A percentile compares a stretch with the other conserved stretches of the same genome.
Conservation (phyloP, 371 early-diverging fungal species). For the Lichtheimia ornata region DNA sequence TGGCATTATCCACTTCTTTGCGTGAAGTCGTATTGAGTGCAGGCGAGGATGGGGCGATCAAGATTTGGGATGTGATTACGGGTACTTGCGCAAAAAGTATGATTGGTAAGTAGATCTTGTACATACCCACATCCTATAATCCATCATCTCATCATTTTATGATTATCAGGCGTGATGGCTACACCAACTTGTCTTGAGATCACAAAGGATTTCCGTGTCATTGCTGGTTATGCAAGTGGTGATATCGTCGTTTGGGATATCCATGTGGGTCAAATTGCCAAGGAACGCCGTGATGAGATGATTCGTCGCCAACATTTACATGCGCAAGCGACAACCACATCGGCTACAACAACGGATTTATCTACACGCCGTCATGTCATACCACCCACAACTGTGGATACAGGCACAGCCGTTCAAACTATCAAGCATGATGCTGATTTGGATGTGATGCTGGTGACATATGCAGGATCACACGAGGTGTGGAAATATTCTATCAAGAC, state of each 20-base stretch:
- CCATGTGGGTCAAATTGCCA: slow-evolving; percentile 20
- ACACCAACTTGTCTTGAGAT: slow-evolving; percentile 29
- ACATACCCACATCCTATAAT: not conserved
- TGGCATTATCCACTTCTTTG: slow-evolving; percentile 26
- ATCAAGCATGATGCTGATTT: slow-evolving; percentile 31
- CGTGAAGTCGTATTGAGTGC: slow-evolving; percentile 43
- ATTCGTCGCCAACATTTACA: slow-evolving; percentile 1
- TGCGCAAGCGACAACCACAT: not conserved
- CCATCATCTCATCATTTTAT: not conserved
- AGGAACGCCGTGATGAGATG: slow-evolving; percentile 12
- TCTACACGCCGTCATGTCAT: slow-evolving; percentile 19
- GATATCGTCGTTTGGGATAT: slow-evolving; percentile 39
- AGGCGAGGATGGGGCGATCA: slow-evolving; percentile 40
- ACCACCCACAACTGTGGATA: slow-evolving; percentile 12
- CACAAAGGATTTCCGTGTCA: slow-evolving; percentile 23
- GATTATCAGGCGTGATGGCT: slow-evolving; percentile 12
- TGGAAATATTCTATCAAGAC: slow-evolving; percentile 29
- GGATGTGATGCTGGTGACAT: slow-evolving; percentile 29
- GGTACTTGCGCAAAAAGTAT: slow-evolving; percentile 28
- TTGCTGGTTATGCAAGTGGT: slow-evolving; percentile 49
- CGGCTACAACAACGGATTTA: slow-evolving; percentile 4
- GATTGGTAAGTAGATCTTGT: slow-evolving; percentile 14
- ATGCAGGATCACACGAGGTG: slow-evolving; percentile 20
- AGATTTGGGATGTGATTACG: slow-evolving; percentile 40
- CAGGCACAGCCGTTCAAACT: slow-evolving; percentile 17